These are phyloP conservation scores for Coemansia sp. DNA, from an alignment of 192 early-diverging fungal species.

Conservation along the genomic window DNA sequence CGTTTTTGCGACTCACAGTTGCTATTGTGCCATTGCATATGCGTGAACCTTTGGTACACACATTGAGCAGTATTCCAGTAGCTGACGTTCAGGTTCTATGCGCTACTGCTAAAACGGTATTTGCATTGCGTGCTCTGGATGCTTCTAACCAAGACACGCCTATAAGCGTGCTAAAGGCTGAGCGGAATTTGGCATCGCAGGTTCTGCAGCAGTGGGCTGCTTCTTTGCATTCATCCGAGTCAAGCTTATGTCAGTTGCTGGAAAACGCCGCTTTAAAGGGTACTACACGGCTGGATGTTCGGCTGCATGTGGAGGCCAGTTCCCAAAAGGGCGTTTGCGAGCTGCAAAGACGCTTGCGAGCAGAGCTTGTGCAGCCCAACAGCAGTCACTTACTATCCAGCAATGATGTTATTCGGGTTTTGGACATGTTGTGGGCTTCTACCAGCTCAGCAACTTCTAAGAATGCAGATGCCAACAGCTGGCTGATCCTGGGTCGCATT, in stretches of 20 bases:
- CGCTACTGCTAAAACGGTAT: slow-evolving; percentile 14
- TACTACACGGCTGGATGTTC: not conserved
- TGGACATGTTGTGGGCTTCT: slow-evolving; percentile 13
- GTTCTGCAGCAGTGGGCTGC: slow-evolving; percentile 21
- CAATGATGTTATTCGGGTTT: slow-evolving; percentile 2
- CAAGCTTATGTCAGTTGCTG: not conserved
- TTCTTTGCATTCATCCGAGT: slow-evolving; percentile 5
- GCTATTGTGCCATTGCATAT: slow-evolving; percentile 11
- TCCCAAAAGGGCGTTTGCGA: too few relatives aligned
- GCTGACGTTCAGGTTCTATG: slow-evolving; percentile 7
- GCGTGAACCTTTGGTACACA: slow-evolving; percentile 9
- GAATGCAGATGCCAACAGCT: not conserved
- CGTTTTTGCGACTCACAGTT: slow-evolving; percentile 13
- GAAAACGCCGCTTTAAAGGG: slow-evolving; percentile 15
- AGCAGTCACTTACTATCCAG: not conserved
- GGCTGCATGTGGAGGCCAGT: too few relatives aligned
- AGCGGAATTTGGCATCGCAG: slow-evolving; percentile 4
- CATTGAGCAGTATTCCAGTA: not conserved
- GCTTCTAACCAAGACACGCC: not conserved
- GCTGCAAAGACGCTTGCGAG: too few relatives aligned
- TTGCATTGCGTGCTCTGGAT: slow-evolving; percentile 11
- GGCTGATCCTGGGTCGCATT: slow-evolving; percentile 23
- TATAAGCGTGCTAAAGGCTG: not conserved
- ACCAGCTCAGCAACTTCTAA: not conserved
- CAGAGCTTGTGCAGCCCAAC: not conserved